Conservation (phyloP, 257 asterid species). For the Solanum lignicaule region DNA sequence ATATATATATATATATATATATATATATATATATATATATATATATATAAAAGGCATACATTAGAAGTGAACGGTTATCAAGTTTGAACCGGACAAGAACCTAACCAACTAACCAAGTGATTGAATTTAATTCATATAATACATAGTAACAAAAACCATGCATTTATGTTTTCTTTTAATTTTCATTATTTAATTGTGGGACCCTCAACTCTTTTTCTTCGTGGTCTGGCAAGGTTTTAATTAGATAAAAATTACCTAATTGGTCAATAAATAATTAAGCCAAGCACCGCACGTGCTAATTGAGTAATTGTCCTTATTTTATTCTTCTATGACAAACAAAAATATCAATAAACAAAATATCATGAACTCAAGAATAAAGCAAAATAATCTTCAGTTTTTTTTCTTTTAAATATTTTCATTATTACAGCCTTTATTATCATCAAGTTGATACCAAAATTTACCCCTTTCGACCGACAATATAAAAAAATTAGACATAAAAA, state of each 20-base stretch:
- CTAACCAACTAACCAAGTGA: constrained; percentile 1
- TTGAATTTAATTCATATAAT: constrained; percentile 1
- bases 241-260: background rate
- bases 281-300: background rate
- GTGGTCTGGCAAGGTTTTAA: background rate
- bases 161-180: background rate
- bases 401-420: background rate
- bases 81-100: background rate
- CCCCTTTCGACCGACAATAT: background rate
- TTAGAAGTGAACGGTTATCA: background rate
- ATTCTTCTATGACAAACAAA: background rate
- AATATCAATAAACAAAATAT: background rate
- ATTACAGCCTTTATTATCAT: background rate
- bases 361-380: background rate
- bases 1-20: too few relatives aligned
- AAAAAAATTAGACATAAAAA: background rate
- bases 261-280: background rate
- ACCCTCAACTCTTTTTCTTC: background rate
- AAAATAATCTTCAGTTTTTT: background rate
- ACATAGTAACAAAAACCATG: background rate
- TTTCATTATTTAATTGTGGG: background rate
- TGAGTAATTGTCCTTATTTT: background rate
- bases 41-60: background rate
- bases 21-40: too few relatives aligned
- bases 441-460: background rate